Evolutionary conservation across 805 yeast genomes (phyloP), one percentile per base, ranked within the genome.

Genomic region (Pichia gijzeniarum): DNA sequence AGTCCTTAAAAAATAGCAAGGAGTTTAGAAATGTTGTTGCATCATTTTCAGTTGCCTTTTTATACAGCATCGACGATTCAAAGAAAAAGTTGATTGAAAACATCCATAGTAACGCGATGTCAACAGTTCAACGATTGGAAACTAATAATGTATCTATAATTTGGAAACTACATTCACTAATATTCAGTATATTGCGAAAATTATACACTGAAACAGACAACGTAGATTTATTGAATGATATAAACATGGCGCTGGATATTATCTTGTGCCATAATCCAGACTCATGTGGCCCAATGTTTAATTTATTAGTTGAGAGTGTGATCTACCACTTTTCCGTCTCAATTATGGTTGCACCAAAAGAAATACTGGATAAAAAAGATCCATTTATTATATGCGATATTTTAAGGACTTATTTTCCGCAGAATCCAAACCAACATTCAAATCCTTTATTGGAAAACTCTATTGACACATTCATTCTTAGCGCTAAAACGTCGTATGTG

Each of bases 301-400:
- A 20, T 2, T 2, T 34, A 5, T 18, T 41, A 18, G 20, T 41
- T 32, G 44, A 41, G 28, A 41, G 38, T 41, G 8, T 41, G 6
- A 16, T 34, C 18, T 41, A 41, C 16, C 20, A 34, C 20, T 41
- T 33, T 33, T 19, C 44, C 4, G 38, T 34, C 13, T 41, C 44
- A 22, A 14, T 32, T 13, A 34, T 41, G 4, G n/a, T 32, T 9
- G 8, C 33, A 41, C 33, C 44, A 2, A 6, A 4, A 3, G 37
- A 33, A 1, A 3, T 16, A 14, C 20, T 41, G 12, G 25, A 34
- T 22, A 16, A 21, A 19, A 20, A 9, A 12, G 25, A 41, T 41
- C 31, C 33, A 6, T 34, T 41, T 16, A 34, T 34, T 22, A 13
- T 34, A n/a, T 41, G 44, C 10, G 35, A 27, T 19, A 20, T 30